A percentile compares a stretch with the other conserved stretches of the same genome.
These are phyloP conservation scores for Jimgerdemannia flammicorona DNA, from an alignment of 192 early-diverging fungal genomes.

Conservation along the genomic window DNA sequence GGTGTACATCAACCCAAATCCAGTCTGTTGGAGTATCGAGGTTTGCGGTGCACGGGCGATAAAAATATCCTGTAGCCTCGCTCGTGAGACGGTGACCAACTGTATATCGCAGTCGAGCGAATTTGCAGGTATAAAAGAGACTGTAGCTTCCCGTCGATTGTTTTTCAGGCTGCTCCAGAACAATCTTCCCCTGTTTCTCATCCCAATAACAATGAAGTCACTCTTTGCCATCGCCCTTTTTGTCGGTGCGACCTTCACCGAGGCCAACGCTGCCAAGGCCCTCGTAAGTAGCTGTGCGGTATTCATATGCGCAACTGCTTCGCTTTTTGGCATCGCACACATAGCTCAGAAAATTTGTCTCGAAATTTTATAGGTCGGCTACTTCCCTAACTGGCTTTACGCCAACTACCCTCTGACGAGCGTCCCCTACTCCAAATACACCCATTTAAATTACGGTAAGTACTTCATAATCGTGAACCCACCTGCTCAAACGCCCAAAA, in stretches of 20 bases:
- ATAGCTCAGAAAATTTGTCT: neutral
- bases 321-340: neutral
- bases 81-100: no score
- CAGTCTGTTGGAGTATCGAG: no score
- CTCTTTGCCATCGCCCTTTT: neutral
- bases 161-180: no score
- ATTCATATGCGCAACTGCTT: neutral
- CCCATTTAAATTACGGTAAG: slow-evolving; percentile 38
- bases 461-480: slow-evolving; percentile 1
- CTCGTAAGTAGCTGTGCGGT: neutral
- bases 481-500: neutral
- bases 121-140: no score
- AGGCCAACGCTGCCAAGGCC: neutral
- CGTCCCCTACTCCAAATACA: slow-evolving; percentile 28
- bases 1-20: no score
- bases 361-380: slow-evolving; percentile 6
- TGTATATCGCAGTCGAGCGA: no score
- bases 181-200: neutral
- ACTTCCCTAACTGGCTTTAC: slow-evolving; percentile 40
- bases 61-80: no score
- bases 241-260: neutral
- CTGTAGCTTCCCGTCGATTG: no score
- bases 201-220: neutral
- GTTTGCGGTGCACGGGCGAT: no score
- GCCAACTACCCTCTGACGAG: slow-evolving; percentile 23